These are phyloP conservation scores for Zopfochytrium polystomum DNA, from an alignment of 371 early-diverging fungal genomes.

Conservation along the genomic window DNA sequence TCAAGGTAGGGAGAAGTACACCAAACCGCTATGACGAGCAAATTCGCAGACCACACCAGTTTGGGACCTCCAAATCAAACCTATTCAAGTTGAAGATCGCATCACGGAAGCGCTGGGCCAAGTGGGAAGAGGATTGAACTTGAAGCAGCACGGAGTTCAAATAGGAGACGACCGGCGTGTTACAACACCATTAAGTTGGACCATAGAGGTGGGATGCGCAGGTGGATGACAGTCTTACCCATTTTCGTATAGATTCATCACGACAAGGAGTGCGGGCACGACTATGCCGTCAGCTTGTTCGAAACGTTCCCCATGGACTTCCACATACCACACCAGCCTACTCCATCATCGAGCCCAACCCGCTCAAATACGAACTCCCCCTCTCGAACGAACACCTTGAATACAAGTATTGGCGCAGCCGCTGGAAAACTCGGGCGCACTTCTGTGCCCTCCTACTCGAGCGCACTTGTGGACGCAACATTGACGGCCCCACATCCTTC, in stretches of 20 bases:
- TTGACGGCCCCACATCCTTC: neutral
- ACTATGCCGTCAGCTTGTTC: constrained; percentile 40
- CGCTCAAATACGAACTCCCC: neutral
- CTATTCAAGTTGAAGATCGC: constrained; percentile 12
- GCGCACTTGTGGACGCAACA: neutral
- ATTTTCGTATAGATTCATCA: constrained; percentile 25
- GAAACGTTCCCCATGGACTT: constrained; percentile 43
- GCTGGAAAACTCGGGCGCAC: constrained; percentile 3
- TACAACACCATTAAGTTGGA: constrained; percentile 24
- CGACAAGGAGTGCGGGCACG: constrained; percentile 18
- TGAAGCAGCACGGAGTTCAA: constrained; percentile 46
- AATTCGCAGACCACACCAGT: constrained; percentile 14
- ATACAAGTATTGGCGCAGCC: constrained; percentile 6
- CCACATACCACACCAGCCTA: constrained; percentile 2
- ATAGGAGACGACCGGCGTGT: constrained; percentile 43
- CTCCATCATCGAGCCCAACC: constrained; percentile 5
- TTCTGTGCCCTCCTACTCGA: neutral
- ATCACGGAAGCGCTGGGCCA: neutral
- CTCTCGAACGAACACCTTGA: neutral
- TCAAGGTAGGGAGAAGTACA: constrained; percentile 24
- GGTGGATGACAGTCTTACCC: neutral
- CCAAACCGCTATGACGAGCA: too few species aligned
- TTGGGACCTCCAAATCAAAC: constrained; percentile 32
- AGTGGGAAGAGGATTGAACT: constrained; percentile 24
- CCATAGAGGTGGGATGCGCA: constrained; percentile 30